Base-by-base conservation (phyloP, 2,329 filamentous ascomycete genomes). In the Pseudofabraea citricarpa region DNA sequence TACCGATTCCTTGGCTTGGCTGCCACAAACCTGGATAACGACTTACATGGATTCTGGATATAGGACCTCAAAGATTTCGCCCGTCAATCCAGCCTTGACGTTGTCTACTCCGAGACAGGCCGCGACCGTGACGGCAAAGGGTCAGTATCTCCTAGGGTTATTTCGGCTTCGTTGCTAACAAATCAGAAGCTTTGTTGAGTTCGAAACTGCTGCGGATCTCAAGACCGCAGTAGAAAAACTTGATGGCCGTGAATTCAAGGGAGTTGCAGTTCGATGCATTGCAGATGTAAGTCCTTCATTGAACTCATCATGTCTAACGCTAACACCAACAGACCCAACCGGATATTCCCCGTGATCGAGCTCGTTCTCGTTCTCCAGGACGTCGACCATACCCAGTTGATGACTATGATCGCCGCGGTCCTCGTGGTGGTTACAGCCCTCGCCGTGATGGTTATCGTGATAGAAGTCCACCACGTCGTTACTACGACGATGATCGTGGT, bases 41-140 rank as follows among this genome's bases (percentile, higher is more conserved):
- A 90, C 87, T 90, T 87, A 93, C 85, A 77, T 78, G 79, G 78
- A 79, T 70, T 77, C 76, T 82, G 77, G 77, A 73, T 83, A 72
- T 90, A 98, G 93, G 93, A 98, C 70, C 83, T 98, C 43, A 98
- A 98, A 87, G 93, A 98, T 68, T 98, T 98, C 71, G 93, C 93
- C 51, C 90, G 93, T 64, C 88, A 94, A 68, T 94, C 91, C 67
- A 90, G 90, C 68, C 80, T 95, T 68, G 93, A 97, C 66, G 93
- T 98, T 54, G 93, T 98, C 61, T 98, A 95, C 67, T 96, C 90
- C 54, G 93, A 98, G 72, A 94, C 94, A 48, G 85, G 84, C 58
- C 90, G 91, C 60, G 90, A 95, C 64, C 86, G 85, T 55, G 89
- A 94, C 65, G 89, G 90, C 54, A 88, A 87, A 79, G 91, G 91